Conservation (phyloP, 2,329 filamentous ascomycete species). For the Fusarium brachygibbosum region DNA sequence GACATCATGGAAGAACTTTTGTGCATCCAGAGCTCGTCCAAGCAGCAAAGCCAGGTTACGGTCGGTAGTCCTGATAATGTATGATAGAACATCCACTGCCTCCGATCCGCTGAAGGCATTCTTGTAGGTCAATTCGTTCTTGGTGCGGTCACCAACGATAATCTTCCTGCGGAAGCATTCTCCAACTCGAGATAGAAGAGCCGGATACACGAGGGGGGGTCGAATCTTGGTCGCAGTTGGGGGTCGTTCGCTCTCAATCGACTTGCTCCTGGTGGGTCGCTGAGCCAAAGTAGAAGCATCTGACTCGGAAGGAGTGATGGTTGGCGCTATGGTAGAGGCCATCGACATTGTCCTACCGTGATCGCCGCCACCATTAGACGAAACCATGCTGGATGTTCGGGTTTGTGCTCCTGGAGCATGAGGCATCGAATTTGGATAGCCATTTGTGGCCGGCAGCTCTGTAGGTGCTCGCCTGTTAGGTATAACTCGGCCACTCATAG, state of each 20-base stretch:
- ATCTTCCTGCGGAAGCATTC: slow-evolving; percentile 94
- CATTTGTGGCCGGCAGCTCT: slow-evolving; percentile 57
- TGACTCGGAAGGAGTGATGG: slow-evolving; percentile 73
- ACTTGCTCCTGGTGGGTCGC: slow-evolving; percentile 70
- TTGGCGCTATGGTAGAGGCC: slow-evolving; percentile 84
- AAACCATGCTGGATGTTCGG: slow-evolving; percentile 73
- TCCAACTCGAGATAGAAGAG: slow-evolving; percentile 90
- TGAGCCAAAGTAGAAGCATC: slow-evolving; percentile 65
- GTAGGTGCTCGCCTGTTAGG: slow-evolving; percentile 73
- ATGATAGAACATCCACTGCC: slow-evolving; percentile 93
- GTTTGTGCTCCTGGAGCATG: slow-evolving; percentile 67
- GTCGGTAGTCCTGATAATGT: slow-evolving; percentile 97
- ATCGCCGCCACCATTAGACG: slow-evolving; percentile 63
- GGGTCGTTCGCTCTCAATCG: slow-evolving; percentile 68
- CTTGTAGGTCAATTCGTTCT: slow-evolving; percentile 97
- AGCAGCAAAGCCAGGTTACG: slow-evolving; percentile 92
- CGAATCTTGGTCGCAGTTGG: slow-evolving; percentile 71
- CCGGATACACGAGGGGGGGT: slow-evolving; percentile 92
- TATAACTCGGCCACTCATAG: slow-evolving; percentile 92
- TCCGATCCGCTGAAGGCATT: slow-evolving; percentile 97
- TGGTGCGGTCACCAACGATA: slow-evolving; percentile 86
- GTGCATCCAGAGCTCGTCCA: slow-evolving; percentile 91
- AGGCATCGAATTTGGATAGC: slow-evolving; percentile 56
- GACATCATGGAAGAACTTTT: slow-evolving; percentile 99
- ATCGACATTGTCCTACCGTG: slow-evolving; percentile 85